Conservation (phyloP, 495 filamentous ascomycete species). For the Saxophila tyrrhenica region DNA sequence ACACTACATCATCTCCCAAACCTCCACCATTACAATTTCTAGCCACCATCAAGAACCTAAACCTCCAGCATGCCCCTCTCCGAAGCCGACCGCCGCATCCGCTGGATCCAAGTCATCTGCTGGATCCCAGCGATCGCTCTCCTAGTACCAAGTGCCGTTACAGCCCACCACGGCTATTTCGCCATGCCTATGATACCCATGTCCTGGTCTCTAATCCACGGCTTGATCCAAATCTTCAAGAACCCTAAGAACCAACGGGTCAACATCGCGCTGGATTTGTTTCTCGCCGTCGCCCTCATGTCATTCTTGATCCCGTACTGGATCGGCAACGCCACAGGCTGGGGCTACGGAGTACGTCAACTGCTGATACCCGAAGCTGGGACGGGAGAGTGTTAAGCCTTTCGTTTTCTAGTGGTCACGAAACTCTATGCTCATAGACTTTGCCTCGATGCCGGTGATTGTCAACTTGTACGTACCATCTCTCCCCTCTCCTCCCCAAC, state of each 20-base stretch:
- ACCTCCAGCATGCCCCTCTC: not conserved
- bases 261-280: conserved; percentile 7
- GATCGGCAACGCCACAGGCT: not conserved
- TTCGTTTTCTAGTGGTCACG: not conserved
- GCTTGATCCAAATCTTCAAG: not conserved
- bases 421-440: conserved; percentile 4
- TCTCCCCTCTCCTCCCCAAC: too few relatives aligned
- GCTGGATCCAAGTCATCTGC: not conserved
- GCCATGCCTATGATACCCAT: not conserved
- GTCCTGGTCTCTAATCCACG: not conserved
- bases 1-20: too few relatives aligned
- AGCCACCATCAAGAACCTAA: too few relatives aligned
- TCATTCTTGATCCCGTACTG: conserved; percentile 5
- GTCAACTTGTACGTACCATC: conserved; percentile 7
- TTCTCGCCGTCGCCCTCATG: conserved; percentile 4
- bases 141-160: conserved; percentile 4
- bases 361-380: too few relatives aligned
- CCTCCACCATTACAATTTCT: too few relatives aligned
- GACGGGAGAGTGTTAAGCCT: too few relatives aligned
- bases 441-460: conserved; percentile 9
- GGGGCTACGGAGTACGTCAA: not conserved
- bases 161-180: not conserved
- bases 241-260: not conserved
- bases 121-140: conserved; percentile 5
- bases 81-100: conserved; percentile 5